A percentile compares a stretch with the other conserved stretches of the same genome.
Conservation (phyloP, 352 stramenopile species). For the Pythium insidiosum region DNA sequence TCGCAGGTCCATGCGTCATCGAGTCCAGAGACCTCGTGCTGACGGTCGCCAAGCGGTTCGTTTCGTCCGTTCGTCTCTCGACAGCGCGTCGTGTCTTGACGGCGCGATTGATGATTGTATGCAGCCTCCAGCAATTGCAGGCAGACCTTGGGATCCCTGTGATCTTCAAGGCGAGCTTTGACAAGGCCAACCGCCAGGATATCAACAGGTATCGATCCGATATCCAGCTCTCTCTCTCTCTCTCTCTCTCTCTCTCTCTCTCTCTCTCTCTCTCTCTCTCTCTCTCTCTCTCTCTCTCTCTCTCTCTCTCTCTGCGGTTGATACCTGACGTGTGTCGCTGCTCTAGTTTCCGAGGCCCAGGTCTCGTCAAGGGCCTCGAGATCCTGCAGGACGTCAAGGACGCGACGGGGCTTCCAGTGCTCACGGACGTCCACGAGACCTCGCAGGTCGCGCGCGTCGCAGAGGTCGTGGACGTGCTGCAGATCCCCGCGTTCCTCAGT, state of each 20-base stretch:
- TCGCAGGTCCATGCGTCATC: conserved; percentile 74
- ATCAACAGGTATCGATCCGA: conserved; percentile 49
- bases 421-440: conserved; percentile 86
- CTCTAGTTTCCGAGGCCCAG: conserved; percentile 63
- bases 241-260: too few species aligned
- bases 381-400: conserved; percentile 72
- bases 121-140: conserved; percentile 48
- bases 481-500: conserved; percentile 86
- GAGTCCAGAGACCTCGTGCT: conserved; percentile 65
- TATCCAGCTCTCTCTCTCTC: too few species aligned
- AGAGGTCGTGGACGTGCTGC: conserved; percentile 69
- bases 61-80: not conserved
- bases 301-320: too few species aligned
- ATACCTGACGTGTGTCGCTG: too few species aligned
- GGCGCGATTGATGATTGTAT: not conserved
- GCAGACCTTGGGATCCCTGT: conserved; percentile 58
- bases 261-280: too few species aligned
- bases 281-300: too few species aligned
- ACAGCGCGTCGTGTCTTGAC: not conserved
- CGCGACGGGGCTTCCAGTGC: conserved; percentile 57
- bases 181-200: conserved; percentile 86
- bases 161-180: conserved; percentile 87
- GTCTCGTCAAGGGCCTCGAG: conserved; percentile 54
- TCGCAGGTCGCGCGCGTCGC: conserved; percentile 64
- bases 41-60: conserved; percentile 55